phyloP scores from a whole-genome alignment of 2,329 filamentous ascomycete genomes.

The Apiospora saccharicola region DNA sequence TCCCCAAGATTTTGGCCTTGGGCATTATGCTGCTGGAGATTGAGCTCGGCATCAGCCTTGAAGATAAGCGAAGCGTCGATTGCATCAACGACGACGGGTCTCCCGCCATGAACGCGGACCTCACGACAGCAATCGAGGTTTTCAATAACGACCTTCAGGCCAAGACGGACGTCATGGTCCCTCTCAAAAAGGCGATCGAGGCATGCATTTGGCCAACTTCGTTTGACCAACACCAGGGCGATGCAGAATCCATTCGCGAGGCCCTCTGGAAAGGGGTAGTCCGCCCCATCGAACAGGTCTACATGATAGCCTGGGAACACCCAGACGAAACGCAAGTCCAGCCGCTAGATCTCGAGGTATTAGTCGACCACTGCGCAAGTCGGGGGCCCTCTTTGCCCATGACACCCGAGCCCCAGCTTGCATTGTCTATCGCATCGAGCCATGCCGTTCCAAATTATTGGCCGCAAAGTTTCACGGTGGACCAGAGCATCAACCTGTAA shows the following conservation, averaged over 20 bases:
- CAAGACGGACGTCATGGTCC: not conserved
- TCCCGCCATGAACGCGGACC: not conserved
- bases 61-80: constrained; percentile 24
- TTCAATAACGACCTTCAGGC: not conserved
- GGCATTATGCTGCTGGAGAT: constrained; percentile 34
- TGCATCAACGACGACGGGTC: not conserved
- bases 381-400: not conserved
- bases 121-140: not conserved
- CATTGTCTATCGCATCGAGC: too few relatives aligned
- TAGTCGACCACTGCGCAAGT: not conserved
- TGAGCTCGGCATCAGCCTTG: constrained; percentile 26
- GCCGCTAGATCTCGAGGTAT: not conserved
- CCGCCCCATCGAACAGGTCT: not conserved
- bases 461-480: not conserved
- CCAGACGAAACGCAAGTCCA: not conserved
- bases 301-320: not conserved
- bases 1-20: constrained; percentile 32
- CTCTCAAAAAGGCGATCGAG: not conserved
- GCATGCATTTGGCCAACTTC: not conserved
- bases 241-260: not conserved
- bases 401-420: not conserved
- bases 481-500: not conserved
- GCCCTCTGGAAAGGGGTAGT: not conserved
- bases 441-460: not conserved
- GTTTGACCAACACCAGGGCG: not conserved